phyloP scores from a whole-genome alignment of 1,284 basidiomycete species.

The Sporisorium sorghi region DNA sequence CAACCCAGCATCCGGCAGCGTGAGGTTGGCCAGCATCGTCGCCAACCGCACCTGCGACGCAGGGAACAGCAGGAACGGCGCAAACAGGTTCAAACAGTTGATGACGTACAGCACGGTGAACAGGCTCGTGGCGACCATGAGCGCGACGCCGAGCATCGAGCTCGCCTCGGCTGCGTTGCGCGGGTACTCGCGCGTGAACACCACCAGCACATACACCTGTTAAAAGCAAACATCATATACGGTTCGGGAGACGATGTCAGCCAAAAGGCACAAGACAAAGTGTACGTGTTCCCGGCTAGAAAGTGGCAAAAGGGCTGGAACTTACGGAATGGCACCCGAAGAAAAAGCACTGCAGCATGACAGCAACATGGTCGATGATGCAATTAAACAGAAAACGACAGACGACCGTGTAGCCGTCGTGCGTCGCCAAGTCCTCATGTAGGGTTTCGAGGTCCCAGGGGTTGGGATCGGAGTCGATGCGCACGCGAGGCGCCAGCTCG shows the following conservation, averaged over 20 bases:
- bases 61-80: slow-evolving; percentile 38
- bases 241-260: not conserved
- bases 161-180: slow-evolving; percentile 8
- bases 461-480: not conserved
- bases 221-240: no score
- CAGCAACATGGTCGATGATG: slow-evolving; percentile 33
- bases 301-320: not conserved
- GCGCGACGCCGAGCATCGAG: not conserved
- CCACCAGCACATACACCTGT: slow-evolving; percentile 10
- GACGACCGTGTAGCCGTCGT: slow-evolving; percentile 33
- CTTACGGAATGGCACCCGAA: slow-evolving; percentile 33
- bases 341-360: slow-evolving; percentile 27
- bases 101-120: slow-evolving; percentile 34
- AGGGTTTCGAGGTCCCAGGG: slow-evolving; percentile 9
- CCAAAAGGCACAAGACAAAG: no score
- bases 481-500: slow-evolving; percentile 6
- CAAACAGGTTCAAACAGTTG: slow-evolving; percentile 38
- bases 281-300: not conserved
- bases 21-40: slow-evolving; percentile 18
- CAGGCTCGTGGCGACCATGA: slow-evolving; percentile 9
- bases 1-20: not conserved
- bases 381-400: slow-evolving; percentile 42
- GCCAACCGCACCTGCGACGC: slow-evolving; percentile 32
- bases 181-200: slow-evolving; percentile 10
- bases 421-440: slow-evolving; percentile 23